Evolutionary conservation across 371 early-diverging fungal species (phyloP), one percentile per base, ranked within the genome.

Genomic region (Actinomucor elegans): DNA sequence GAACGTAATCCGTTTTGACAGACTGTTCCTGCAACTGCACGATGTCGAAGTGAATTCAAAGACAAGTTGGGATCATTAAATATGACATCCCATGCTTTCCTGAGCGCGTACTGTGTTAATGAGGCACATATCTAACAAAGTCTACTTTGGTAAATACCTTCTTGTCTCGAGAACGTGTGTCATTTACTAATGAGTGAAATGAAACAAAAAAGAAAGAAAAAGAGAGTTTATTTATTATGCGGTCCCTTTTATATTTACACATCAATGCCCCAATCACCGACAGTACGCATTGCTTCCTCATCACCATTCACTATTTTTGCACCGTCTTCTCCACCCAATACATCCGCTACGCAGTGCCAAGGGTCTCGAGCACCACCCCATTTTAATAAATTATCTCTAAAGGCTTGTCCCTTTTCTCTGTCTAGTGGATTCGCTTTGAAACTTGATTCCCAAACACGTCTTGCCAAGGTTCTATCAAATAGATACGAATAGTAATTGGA

Each of bases 321-420:
- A 41, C 83, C 89, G 47, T 84, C 85, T 42, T 69, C 58, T 15
- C 61, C 79, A 7, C 68, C 71, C n/a, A 92, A 59, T 15, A 90
- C 72, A 8, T 81, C 77, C 0, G 86, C 89, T 6, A 93, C 62
- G 35, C 89, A 87, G 48, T 77, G 55, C 93, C 94, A 96, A 0
- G 97, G 96, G 71, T 96, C 94, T 33, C 92, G 80, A 6, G 94
- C 92, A 12, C 97, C 98, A 17, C 98, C 98, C 92, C 93, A 94
- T 46, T 80, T 72, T 49, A 97, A 69, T 37, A 98, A 67, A 61
- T 92, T 80, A 15, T 81, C 80, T 45, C 87, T 63, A 50, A 96
- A 69, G 31, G 81, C 58, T 66, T 90, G 88, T 9, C 82, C 86
- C 20, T 61, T 66, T 28, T 72, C 71, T 52, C 82, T 60, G 42